Evolutionary conservation across 805 yeast genomes (phyloP), one percentile per base, ranked within the genome.

Genomic region (Yamadazyma paraphyllophila): DNA sequence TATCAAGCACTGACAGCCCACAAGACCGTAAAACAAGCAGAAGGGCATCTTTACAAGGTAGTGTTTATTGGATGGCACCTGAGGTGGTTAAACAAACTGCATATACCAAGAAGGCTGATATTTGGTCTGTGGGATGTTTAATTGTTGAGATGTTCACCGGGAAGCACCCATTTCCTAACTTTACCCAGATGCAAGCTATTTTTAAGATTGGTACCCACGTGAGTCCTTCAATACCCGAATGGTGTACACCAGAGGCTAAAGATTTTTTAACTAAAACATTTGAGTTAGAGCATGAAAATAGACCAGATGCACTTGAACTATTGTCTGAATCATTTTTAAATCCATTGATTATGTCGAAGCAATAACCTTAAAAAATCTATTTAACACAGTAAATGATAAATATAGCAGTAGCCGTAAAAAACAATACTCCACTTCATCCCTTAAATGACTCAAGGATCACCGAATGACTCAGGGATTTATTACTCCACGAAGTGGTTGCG

Each of bases 31-130:
- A 65, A 54, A 58, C 65, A n/a, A 61, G 71, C 11, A 63, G 74
- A 45, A 77, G 97, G 36, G 91, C 88, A 1, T 89, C 96, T 0
- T 67, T 89, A 43, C 97, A 92, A 65, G 99, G 99, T 0, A 88
- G 96, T 46, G 74, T 92, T 0, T 94, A 85, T 60, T 94, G 99
- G 98, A 94, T 94, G 99, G 98, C 99, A 0, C 99, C 99, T 0
- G 99, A 94, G 62, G 98, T 94, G 7, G 98, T 94, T 13, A 88
- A 90, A 57, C 97, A 91, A 59, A 83, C 88, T 1, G 88, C 90
- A 0, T 88, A 92, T 43, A 92, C 98, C 1, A 83, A 85, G 32
- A 89, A 88, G 63, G 96, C 96, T 0, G 99, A 94, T 62, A 89
- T 94, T 20, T 94, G 99, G 99, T 88, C 97, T 0, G 85, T 95